A percentile compares a stretch with the other conserved stretches of the same genome.
Evolutionary conservation across 345 rosid genomes (phyloP).

Genomic region (Mercurialis annua): DNA sequence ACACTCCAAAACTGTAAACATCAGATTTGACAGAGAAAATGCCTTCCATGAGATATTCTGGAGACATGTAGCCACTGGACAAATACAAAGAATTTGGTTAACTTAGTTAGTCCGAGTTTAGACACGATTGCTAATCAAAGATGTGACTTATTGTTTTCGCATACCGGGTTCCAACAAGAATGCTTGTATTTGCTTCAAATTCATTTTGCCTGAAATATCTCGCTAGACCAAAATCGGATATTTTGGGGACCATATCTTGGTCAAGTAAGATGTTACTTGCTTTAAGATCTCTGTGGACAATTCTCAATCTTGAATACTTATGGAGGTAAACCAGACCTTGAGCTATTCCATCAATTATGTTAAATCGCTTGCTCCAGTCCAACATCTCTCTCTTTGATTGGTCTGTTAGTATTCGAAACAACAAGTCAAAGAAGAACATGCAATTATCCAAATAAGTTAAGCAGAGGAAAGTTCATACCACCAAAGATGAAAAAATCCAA

Average conservation of each 20-base stretch:
- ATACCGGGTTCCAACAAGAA: conserved; percentile 15
- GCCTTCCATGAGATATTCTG: conserved; percentile 22
- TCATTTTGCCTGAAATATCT: conserved; percentile 10
- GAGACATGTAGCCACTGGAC: conserved; percentile 24
- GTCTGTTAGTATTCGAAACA: too few relatives aligned
- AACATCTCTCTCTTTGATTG: too few relatives aligned
- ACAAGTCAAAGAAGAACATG: too few relatives aligned
- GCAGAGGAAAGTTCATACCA: not conserved
- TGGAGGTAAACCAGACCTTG: too few relatives aligned
- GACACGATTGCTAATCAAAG: too few relatives aligned
- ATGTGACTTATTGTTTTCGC: not conserved
- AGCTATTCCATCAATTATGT: too few relatives aligned
- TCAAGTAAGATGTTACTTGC: conserved; percentile 23
- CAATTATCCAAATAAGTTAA: too few relatives aligned
- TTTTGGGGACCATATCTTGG: conserved; percentile 18
- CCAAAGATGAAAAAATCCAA: conserved; percentile 26
- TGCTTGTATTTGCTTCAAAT: not conserved
- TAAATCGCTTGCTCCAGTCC: too few relatives aligned
- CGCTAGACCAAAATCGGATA: conserved; percentile 27
- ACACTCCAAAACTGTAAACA: conserved; percentile 25
- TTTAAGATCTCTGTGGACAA: conserved; percentile 20
- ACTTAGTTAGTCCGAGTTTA: not conserved
- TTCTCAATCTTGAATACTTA: too few relatives aligned
- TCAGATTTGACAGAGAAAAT: conserved; percentile 28
- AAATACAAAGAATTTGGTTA: not conserved